Conservation (phyloP, 495 filamentous ascomycete species). For the Trichocladium antarcticum region DNA sequence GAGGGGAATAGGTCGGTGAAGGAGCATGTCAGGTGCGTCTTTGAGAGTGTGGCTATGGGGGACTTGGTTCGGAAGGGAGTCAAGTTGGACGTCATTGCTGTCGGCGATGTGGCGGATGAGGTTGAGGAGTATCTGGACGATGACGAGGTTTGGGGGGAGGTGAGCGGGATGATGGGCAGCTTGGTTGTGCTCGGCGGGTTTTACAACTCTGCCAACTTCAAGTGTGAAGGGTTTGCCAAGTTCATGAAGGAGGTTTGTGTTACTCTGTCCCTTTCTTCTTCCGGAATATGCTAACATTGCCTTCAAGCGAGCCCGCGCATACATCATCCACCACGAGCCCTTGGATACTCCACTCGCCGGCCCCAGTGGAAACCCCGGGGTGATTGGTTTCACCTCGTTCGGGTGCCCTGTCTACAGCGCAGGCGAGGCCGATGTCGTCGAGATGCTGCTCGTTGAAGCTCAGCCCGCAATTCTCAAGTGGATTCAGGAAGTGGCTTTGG, state of each 20-base stretch:
- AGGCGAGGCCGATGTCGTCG: conserved; percentile 27
- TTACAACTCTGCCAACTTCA: conserved; percentile 22
- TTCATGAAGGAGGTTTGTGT: conserved; percentile 40
- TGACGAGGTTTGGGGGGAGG: conserved; percentile 38
- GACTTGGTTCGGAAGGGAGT: conserved; percentile 31
- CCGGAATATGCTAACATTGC: neutral
- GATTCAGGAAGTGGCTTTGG: conserved; percentile 35
- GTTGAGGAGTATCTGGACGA: conserved; percentile 46
- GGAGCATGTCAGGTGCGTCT: conserved; percentile 53
- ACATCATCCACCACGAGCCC: conserved; percentile 41
- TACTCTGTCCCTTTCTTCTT: neutral
- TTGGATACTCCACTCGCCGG: conserved; percentile 41
- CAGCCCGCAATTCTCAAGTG: conserved; percentile 31
- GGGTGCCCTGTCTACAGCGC: conserved; percentile 40
- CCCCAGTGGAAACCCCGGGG: conserved; percentile 27
- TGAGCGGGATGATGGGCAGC: conserved; percentile 28
- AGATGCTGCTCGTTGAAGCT: conserved; percentile 30
- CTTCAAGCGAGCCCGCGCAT: conserved; percentile 47
- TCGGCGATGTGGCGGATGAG: conserved; percentile 45
- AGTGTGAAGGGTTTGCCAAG: conserved; percentile 29
- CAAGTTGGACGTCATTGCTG: conserved; percentile 53
- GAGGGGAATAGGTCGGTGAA: conserved; percentile 38
- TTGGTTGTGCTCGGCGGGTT: conserved; percentile 34
- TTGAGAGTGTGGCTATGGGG: conserved; percentile 45
- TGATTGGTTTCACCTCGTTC: conserved; percentile 21